These are phyloP conservation scores for Apiospora malaysiana DNA, from an alignment of 2,329 filamentous ascomycete species.

Conservation along the genomic window DNA sequence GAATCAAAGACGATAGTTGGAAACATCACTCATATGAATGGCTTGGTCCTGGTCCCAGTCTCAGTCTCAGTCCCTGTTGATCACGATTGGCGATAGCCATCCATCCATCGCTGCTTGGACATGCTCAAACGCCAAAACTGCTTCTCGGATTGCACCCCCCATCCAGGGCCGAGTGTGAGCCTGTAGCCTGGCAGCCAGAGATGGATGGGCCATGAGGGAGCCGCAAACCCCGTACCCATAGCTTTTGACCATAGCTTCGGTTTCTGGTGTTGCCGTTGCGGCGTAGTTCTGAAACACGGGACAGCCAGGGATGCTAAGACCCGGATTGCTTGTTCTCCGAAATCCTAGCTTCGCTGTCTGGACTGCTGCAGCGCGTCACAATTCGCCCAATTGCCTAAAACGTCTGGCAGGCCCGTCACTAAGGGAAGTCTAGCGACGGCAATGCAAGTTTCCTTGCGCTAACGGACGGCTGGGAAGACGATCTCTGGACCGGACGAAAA, in stretches of 20 bases:
- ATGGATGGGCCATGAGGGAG: conserved; percentile 9
- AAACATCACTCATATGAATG: conserved; percentile 15
- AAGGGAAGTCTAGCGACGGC: conserved; percentile 17
- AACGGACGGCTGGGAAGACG: background rate
- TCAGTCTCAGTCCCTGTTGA: background rate
- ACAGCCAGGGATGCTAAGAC: conserved; percentile 32
- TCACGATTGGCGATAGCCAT: background rate
- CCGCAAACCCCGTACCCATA: conserved; percentile 8
- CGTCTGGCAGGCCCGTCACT: background rate
- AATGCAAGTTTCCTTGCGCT: conserved; percentile 22
- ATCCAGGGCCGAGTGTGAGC: background rate
- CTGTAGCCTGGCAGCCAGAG: background rate
- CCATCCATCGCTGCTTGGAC: background rate
- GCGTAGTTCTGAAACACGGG: conserved; percentile 35
- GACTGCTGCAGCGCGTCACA: conserved; percentile 28
- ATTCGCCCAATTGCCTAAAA: conserved; percentile 27
- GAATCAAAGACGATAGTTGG: background rate
- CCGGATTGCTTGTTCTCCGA: conserved; percentile 31
- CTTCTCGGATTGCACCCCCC: background rate
- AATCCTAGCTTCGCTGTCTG: conserved; percentile 33
- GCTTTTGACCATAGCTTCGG: conserved; percentile 26
- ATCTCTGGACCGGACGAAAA: background rate
- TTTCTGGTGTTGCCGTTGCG: conserved; percentile 28
- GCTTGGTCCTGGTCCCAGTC: background rate
- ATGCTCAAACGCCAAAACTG: background rate